Conservation (phyloP, 2,329 filamentous ascomycete genomes). For the Apiospora malaysiana region DNA sequence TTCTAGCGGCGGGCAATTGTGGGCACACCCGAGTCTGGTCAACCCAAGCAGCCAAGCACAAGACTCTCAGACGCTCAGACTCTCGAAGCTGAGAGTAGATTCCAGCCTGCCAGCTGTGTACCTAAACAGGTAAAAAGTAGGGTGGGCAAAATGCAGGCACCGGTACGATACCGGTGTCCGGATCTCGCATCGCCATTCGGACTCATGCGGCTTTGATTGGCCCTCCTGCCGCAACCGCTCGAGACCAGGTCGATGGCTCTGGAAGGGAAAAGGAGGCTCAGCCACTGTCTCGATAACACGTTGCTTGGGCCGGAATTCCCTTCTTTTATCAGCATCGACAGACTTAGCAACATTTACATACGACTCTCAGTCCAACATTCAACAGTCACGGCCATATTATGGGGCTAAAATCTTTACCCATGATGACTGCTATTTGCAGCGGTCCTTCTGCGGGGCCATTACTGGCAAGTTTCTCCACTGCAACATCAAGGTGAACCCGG, state of each 20-base stretch:
- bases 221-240: neutral
- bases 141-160: neutral
- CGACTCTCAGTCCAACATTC: slow-evolving; percentile 12
- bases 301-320: slow-evolving; percentile 3
- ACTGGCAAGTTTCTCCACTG: neutral
- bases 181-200: neutral
- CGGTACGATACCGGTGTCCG: neutral
- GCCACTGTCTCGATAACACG: slow-evolving; percentile 3
- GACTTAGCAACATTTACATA: neutral
- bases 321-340: slow-evolving; percentile 3
- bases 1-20: slow-evolving; percentile 18
- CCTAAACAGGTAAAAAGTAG: no score
- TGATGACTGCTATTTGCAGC: slow-evolving; percentile 6
- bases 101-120: neutral
- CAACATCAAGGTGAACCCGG: slow-evolving; percentile 9
- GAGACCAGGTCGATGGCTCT: neutral
- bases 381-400: slow-evolving; percentile 18
- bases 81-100: neutral
- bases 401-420: slow-evolving; percentile 4
- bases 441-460: slow-evolving; percentile 16
- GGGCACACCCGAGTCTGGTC: neutral
- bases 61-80: neutral
- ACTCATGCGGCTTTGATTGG: neutral
- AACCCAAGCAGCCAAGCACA: neutral
- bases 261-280: slow-evolving; percentile 5